A percentile compares a stretch with the other conserved stretches of the same genome.
Conservation (phyloP, 129 eudicot genomes). For the Rutidosis leptorrhynchoides region DNA sequence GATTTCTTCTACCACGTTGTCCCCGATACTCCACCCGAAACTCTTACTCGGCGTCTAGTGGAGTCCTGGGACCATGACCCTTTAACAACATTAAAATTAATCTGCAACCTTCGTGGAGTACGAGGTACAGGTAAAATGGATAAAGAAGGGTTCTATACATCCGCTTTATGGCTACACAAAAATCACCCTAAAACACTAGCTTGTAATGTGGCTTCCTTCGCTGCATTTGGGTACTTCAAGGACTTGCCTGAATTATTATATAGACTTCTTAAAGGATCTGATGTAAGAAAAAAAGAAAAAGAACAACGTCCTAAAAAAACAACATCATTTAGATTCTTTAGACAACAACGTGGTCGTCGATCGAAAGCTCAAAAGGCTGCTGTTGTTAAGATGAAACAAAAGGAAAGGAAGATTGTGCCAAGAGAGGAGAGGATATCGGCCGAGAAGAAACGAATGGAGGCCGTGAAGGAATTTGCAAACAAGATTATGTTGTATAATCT, state of each 20-base stretch:
- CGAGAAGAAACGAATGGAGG: slow-evolving; percentile 4
- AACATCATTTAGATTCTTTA: neutral
- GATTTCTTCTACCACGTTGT: slow-evolving; percentile 16
- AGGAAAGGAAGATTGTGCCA: neutral
- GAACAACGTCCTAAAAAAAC: slow-evolving; percentile 6
- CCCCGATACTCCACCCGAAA: slow-evolving; percentile 9
- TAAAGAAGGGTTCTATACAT: slow-evolving; percentile 17
- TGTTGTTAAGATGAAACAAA: neutral
- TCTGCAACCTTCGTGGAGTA: slow-evolving; percentile 17
- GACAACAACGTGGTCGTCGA: too few relatives aligned
- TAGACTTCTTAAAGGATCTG: slow-evolving; percentile 15
- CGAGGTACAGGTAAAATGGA: slow-evolving; percentile 17
- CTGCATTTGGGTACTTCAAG: slow-evolving; percentile 10
- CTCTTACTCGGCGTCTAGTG: neutral
- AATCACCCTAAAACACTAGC: slow-evolving; percentile 22
- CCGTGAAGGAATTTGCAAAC: neutral
- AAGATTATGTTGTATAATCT: too few relatives aligned
- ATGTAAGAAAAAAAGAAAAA: slow-evolving; percentile 2
- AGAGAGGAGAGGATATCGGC: neutral
- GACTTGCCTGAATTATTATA: slow-evolving; percentile 20
- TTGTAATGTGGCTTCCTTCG: slow-evolving; percentile 3
- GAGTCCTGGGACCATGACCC: slow-evolving; percentile 19
- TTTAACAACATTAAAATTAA: slow-evolving; percentile 17
- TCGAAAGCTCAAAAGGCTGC: neutral
- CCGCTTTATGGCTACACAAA: too few relatives aligned